These are phyloP conservation scores for Fusarium sublunatum DNA, from an alignment of 2,329 filamentous ascomycete genomes.

Conservation along the genomic window DNA sequence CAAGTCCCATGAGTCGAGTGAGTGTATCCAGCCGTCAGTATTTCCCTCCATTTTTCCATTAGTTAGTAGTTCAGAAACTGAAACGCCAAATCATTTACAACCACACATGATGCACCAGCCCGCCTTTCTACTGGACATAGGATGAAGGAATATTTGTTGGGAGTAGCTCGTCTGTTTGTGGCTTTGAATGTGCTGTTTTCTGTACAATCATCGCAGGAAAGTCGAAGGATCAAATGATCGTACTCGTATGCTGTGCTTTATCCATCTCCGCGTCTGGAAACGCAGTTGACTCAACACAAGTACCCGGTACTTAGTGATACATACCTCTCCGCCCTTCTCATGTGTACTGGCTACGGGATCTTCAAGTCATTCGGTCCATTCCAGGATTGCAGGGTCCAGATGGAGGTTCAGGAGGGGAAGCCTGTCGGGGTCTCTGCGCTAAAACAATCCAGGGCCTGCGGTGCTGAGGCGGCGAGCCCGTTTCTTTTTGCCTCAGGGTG, in stretches of 20 bases:
- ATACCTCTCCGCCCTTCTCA: background rate
- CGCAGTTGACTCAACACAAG: background rate
- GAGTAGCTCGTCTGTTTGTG: conserved; percentile 1
- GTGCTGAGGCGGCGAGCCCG: background rate
- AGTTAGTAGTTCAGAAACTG: background rate
- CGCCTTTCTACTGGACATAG: too few relatives aligned
- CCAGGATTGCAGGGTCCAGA: conserved; percentile 1
- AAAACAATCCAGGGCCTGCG: conserved; percentile 18
- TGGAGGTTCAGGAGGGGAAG: conserved; percentile 24
- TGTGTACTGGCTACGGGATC: conserved; percentile 2
- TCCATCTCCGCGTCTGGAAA: too few relatives aligned
- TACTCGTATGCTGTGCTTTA: conserved; percentile 10
- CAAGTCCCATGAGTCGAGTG: conserved; percentile 23
- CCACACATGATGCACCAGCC: background rate
- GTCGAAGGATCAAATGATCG: background rate
- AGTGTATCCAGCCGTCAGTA: background rate
- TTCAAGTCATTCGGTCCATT: conserved; percentile 5
- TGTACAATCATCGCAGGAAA: background rate
- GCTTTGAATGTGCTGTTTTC: background rate
- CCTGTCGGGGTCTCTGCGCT: conserved; percentile 22
- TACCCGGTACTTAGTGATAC: background rate
- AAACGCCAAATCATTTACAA: conserved; percentile 4
- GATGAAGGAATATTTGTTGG: background rate
- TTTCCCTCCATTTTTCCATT: conserved; percentile 1
- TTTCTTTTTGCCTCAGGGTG: background rate